phyloP scores from a whole-genome alignment of 441 rosid species.

The Gossypium trilobum region DNA sequence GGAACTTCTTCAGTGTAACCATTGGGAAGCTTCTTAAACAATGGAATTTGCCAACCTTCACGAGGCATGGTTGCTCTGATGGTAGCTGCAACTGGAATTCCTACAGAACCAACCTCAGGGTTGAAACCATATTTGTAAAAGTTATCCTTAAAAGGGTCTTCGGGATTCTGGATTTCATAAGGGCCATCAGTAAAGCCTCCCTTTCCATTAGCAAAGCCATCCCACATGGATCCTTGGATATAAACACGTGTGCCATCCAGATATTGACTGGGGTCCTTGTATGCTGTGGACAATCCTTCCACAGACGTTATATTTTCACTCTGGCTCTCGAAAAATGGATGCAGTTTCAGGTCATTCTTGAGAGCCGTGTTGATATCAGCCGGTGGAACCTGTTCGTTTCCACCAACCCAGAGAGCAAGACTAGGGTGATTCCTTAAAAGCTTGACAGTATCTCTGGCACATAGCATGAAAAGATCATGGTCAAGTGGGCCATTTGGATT shows the following conservation, averaged over 20 bases:
- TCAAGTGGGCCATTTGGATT: conserved; percentile 89
- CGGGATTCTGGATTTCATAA: conserved; percentile 82
- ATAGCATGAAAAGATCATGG: conserved; percentile 72
- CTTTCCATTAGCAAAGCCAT: conserved; percentile 88
- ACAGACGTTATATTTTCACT: conserved; percentile 22
- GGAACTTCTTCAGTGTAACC: conserved; percentile 85
- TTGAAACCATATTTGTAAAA: conserved; percentile 81
- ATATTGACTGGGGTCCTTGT: conserved; percentile 64
- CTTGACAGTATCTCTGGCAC: conserved; percentile 90
- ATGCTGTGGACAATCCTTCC: conserved; percentile 14
- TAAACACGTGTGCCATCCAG: conserved; percentile 87
- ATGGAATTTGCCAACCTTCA: conserved; percentile 83
- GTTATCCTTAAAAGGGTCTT: conserved; percentile 70
- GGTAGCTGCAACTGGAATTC: conserved; percentile 95
- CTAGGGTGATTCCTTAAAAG: conserved; percentile 91
- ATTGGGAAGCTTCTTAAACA: conserved; percentile 53
- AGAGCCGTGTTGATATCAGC: conserved; percentile 69
- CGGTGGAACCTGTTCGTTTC: conserved; percentile 99
- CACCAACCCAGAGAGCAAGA: conserved; percentile 97
- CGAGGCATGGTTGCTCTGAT: conserved; percentile 93
- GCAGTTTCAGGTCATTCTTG: conserved; percentile 64
- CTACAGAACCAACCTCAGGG: conserved; percentile 97
- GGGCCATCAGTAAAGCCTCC: conserved; percentile 95
- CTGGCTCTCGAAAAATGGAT: conserved; percentile 47
- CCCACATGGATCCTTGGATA: conserved; percentile 96